Conservation (phyloP, 345 rosid species). For the Gossypioides kirkii region DNA sequence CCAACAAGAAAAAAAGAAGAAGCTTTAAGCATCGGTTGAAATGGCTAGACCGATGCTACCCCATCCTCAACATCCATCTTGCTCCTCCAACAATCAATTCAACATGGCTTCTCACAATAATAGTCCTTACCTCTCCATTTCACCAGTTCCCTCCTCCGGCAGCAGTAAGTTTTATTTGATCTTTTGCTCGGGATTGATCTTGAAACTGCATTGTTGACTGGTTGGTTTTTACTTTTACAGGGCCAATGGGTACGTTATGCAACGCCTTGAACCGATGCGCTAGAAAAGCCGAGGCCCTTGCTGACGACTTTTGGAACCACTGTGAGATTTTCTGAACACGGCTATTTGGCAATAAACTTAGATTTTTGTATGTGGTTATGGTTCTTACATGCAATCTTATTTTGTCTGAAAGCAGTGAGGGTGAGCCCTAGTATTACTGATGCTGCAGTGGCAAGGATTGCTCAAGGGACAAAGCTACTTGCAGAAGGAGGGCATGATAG, state of each 20-base stretch:
- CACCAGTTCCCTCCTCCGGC: constrained; percentile 29
- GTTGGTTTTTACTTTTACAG: constrained; percentile 25
- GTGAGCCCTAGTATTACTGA: constrained; percentile 59
- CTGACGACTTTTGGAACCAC: constrained; percentile 59
- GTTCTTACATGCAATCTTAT: constrained; percentile 1
- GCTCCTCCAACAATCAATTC: constrained; percentile 6
- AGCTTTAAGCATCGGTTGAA: background rate
- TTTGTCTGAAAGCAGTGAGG: constrained; percentile 44
- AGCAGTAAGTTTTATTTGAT: constrained; percentile 25
- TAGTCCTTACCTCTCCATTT: constrained; percentile 41
- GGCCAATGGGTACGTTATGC: constrained; percentile 42
- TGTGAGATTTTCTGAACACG: constrained; percentile 19
- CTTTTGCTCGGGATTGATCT: background rate
- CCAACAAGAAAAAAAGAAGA: background rate
- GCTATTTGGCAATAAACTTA: background rate
- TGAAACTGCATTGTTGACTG: background rate
- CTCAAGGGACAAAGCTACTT: constrained; percentile 67
- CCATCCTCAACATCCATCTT: background rate
- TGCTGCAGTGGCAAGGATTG: constrained; percentile 78
- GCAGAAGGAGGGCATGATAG: constrained; percentile 75
- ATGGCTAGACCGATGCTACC: background rate
- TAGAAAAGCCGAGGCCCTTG: constrained; percentile 48
- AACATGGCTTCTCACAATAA: constrained; percentile 17
- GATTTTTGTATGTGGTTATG: background rate
- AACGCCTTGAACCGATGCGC: constrained; percentile 55